phyloP scores from a whole-genome alignment of 1,284 basidiomycete species.

The Volvariella volvacea region DNA sequence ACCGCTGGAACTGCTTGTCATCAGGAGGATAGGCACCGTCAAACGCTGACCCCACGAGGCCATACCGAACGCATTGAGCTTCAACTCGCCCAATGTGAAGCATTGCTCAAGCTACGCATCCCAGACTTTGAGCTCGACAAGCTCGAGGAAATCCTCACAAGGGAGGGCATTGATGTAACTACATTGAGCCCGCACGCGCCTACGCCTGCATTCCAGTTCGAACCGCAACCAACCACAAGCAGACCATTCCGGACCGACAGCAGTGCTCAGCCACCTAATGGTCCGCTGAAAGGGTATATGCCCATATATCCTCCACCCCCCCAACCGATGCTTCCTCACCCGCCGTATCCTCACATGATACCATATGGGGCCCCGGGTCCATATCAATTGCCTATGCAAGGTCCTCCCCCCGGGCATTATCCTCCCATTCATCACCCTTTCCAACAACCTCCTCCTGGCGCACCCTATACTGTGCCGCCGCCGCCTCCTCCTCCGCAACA shows the following conservation, averaged over 20 bases:
- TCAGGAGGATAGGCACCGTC: slow-evolving; percentile 77
- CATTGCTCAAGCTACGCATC: slow-evolving; percentile 64
- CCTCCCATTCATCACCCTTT: slow-evolving; percentile 50
- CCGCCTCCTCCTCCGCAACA: slow-evolving; percentile 17
- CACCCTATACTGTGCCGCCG: slow-evolving; percentile 25
- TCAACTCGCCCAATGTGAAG: slow-evolving; percentile 66
- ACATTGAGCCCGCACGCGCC: slow-evolving; percentile 19
- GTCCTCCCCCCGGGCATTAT: slow-evolving; percentile 40
- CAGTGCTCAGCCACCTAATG: slow-evolving; percentile 25
- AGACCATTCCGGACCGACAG: slow-evolving; percentile 22
- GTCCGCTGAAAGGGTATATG: slow-evolving; percentile 16
- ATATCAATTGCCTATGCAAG: slow-evolving; percentile 38
- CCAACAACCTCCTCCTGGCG: slow-evolving; percentile 33
- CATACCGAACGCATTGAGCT: slow-evolving; percentile 74
- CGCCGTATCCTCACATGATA: slow-evolving; percentile 15
- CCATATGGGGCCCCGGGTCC: slow-evolving; percentile 32
- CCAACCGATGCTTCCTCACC: slow-evolving; percentile 16
- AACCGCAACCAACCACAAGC: slow-evolving; percentile 10
- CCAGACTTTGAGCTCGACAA: slow-evolving; percentile 59
- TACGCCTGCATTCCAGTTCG: slow-evolving; percentile 31
- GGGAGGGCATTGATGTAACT: slow-evolving; percentile 59
- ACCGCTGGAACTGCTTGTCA: slow-evolving; percentile 72
- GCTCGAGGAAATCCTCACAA: slow-evolving; percentile 55
- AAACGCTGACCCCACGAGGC: slow-evolving; percentile 74
- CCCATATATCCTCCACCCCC: slow-evolving; percentile 35